Evolutionary conservation across 345 rosid genomes (phyloP).

Genomic region (Aurinia saxatilis): DNA sequence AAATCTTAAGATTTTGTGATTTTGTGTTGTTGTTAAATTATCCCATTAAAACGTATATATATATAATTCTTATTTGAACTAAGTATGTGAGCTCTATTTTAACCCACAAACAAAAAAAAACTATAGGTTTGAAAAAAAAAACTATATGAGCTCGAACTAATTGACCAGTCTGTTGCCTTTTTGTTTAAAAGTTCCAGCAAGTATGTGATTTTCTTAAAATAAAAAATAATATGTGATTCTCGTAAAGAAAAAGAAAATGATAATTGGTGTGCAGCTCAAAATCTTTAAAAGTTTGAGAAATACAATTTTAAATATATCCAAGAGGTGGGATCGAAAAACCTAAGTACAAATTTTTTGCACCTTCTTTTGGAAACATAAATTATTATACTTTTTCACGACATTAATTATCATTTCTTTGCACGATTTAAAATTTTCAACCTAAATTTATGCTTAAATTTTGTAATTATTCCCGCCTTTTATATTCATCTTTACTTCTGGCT

Average conservation of each 20-base stretch:
- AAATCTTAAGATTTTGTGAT: neutral
- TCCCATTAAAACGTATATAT: neutral
- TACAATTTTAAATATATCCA: neutral
- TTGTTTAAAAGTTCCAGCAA: no score
- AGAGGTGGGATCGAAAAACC: neutral
- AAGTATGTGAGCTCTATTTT: no score
- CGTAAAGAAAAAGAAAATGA: neutral
- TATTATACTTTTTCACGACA: constrained; percentile 5
- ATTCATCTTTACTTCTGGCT: neutral
- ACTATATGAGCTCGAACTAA: neutral
- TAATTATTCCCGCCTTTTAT: constrained; percentile 9
- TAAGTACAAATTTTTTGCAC: neutral
- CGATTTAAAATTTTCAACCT: neutral
- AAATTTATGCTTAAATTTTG: constrained; percentile 14
- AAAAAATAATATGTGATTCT: neutral
- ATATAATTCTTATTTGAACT: neutral
- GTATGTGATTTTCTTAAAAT: no score
- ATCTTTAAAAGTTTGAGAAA: neutral
- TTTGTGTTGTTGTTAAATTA: neutral
- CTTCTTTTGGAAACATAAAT: constrained; percentile 16
- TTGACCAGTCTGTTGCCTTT: constrained; percentile 1
- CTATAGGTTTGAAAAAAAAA: no score
- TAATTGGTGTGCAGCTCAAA: neutral
- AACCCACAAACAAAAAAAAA: no score
- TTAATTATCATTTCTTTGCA: constrained; percentile 16